Percentiles rank a stretch among this genome's conserved stretches.
These are phyloP conservation scores for Triticum turgidum DNA, from an alignment of 176 grass and related monocot genomes.

Conservation along the genomic window DNA sequence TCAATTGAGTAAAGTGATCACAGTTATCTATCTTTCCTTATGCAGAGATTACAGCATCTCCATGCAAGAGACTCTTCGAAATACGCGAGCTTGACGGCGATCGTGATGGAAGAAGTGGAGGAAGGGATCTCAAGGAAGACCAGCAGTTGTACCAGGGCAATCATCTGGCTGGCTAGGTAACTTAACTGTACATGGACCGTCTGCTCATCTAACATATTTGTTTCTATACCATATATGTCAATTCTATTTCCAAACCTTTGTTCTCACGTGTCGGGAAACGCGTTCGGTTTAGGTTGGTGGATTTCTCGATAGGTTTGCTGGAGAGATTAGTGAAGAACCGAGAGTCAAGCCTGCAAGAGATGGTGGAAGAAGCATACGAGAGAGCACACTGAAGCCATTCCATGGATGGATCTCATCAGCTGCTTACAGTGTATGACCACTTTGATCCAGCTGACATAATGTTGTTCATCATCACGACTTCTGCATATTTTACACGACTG, in stretches of 20 bases:
- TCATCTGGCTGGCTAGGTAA: slow-evolving; percentile 77
- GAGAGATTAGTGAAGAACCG: slow-evolving; percentile 45
- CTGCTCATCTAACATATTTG: too few relatives aligned
- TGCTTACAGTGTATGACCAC: slow-evolving; percentile 64
- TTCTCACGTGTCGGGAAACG: neutral
- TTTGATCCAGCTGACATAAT: neutral
- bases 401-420: slow-evolving; percentile 89
- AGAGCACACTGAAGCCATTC: slow-evolving; percentile 60
- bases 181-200: neutral
- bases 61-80: slow-evolving; percentile 43
- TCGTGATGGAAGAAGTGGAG: slow-evolving; percentile 53
- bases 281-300: slow-evolving; percentile 42
- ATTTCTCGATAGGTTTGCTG: slow-evolving; percentile 57
- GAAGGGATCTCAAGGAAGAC: slow-evolving; percentile 54
- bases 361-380: slow-evolving; percentile 64
- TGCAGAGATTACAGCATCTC: slow-evolving; percentile 64
- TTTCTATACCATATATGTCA: too few relatives aligned
- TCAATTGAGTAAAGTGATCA: slow-evolving; percentile 21
- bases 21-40: neutral
- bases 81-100: slow-evolving; percentile 47
- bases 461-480: neutral
- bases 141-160: slow-evolving; percentile 75
- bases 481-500: neutral
- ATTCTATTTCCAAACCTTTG: neutral
- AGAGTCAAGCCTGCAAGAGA: slow-evolving; percentile 42